Percentiles rank a stretch among this genome's conserved stretches.
Evolutionary conservation across 192 early-diverging fungal genomes (phyloP).

Genomic region (Backusella luteola): DNA sequence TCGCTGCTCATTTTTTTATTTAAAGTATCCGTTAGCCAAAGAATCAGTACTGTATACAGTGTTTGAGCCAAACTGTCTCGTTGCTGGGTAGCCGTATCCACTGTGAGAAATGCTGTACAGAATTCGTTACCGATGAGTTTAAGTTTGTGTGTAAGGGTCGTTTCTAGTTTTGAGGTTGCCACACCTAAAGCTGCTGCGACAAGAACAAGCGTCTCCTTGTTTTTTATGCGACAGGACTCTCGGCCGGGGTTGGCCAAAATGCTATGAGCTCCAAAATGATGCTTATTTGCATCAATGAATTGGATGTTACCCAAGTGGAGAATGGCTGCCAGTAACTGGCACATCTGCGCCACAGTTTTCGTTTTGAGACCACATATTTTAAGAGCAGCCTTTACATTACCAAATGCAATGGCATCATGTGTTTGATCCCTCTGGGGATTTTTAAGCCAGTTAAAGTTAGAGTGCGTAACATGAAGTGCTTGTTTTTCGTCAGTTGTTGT

Average conservation of each 20-base stretch:
- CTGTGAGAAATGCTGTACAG: conserved; percentile 73
- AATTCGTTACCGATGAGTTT: conserved; percentile 69
- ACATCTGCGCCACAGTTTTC: conserved; percentile 75
- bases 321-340: conserved; percentile 83
- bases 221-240: conserved; percentile 67
- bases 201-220: conserved; percentile 58
- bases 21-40: conserved; percentile 74
- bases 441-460: conserved; percentile 54
- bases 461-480: conserved; percentile 56
- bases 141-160: conserved; percentile 66
- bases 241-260: conserved; percentile 13
- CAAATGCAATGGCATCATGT: conserved; percentile 57
- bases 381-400: conserved; percentile 64
- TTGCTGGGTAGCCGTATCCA: conserved; percentile 61
- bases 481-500: conserved; percentile 72
- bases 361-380: conserved; percentile 58
- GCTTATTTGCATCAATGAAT: conserved; percentile 63
- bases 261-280: conserved; percentile 21
- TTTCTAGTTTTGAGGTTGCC: conserved; percentile 56
- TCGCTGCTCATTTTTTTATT: conserved; percentile 64
- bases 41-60: conserved; percentile 70
- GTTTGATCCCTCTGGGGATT: conserved; percentile 17
- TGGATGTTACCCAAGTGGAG: conserved; percentile 89
- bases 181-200: conserved; percentile 71
- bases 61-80: conserved; percentile 68